Base-by-base conservation (phyloP, 192 early-diverging fungal genomes). In the Mortierella claussenii region DNA sequence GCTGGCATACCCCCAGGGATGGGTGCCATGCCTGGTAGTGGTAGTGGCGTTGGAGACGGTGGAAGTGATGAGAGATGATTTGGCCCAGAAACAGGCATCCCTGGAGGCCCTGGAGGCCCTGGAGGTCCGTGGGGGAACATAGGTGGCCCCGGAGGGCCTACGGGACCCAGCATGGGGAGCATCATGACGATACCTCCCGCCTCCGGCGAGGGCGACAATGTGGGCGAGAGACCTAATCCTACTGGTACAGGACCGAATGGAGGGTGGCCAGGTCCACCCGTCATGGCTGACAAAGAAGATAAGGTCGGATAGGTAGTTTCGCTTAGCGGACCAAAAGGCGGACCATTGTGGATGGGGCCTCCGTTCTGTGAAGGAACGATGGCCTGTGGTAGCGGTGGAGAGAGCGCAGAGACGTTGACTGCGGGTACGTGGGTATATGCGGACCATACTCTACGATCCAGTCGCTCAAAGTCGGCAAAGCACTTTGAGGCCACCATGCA, bases 401-500 rank as follows among this genome's bases (percentile, higher is more conserved):
- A 60, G 10, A 15, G 21, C 17, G 3, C 8, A 43, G 40, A 13
- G 4, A 24, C 43, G 10, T 30, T 27, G 3, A 60, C 9, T 2
- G 48, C 54, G 7, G 58, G 37, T 8, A 51, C 53, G 34, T 67
- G 57, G 0, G 36, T 43, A 40, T 61, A 76, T 3, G 53, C 59
- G 8, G 52, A 27, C 73, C 73, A 76, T 12, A 76, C 58, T 18
- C 73, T 52, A 24, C 51, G 13, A 24, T 76, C 60, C 28, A 76
- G 37, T 1, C 52, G 40, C 4, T 40, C 56, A 4, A 56, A 10
- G 21, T 76, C 73, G 9, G 58, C 32, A 31, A 76, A 76, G 17
- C 73, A 53, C 20, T 49, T 61, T 12, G 73, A 76, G 10, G 58
- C 36, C 0, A 76, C 53, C 73, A 76, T 67, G 52, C 73, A 76